A percentile compares a stretch with the other conserved stretches of the same genome.
Evolutionary conservation across 75 land plant species (phyloP).

Genomic region (Adiantum capillusveneris): DNA sequence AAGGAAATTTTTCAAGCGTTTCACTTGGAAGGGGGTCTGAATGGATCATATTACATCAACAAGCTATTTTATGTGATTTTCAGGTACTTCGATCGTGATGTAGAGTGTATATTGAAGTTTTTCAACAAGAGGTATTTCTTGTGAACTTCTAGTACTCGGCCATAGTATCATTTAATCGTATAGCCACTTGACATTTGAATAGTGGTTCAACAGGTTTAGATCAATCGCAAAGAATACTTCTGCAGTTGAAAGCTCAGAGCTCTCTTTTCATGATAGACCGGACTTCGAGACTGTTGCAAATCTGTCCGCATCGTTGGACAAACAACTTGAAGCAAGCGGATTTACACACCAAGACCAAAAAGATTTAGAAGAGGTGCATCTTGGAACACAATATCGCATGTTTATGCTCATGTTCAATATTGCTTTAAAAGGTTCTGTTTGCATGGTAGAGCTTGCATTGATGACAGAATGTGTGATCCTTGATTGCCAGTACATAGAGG

Average conservation of each 20-base stretch:
- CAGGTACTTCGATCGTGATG: conserved; percentile 99
- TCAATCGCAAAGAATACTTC: too few relatives aligned
- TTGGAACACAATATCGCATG: too few relatives aligned
- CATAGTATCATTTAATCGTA: too few relatives aligned
- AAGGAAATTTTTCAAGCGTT: conserved; percentile 13
- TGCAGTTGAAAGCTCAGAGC: not conserved
- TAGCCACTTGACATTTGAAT: too few relatives aligned
- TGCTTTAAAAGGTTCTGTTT: not conserved
- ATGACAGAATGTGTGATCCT: too few relatives aligned
- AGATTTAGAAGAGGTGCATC: conserved; percentile 66
- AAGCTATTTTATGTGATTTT: not conserved
- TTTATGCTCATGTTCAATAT: conserved; percentile 2
- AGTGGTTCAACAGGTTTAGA: too few relatives aligned
- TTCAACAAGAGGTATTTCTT: conserved; percentile 68
- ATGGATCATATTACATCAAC: not conserved
- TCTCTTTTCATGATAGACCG: conserved; percentile 51
- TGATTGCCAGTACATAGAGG: too few relatives aligned
- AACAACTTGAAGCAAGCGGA: conserved; percentile 95
- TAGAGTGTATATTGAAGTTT: conserved; percentile 91
- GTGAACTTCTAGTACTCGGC: not conserved
- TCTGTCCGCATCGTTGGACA: conserved; percentile 49
- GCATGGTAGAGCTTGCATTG: not conserved
- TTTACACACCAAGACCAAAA: conserved; percentile 74
- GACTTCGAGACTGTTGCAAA: conserved; percentile 59
- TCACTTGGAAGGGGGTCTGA: too few relatives aligned